These are phyloP conservation scores for Ophiostoma ulmi DNA, from an alignment of 2,329 filamentous ascomycete species.

Conservation along the genomic window DNA sequence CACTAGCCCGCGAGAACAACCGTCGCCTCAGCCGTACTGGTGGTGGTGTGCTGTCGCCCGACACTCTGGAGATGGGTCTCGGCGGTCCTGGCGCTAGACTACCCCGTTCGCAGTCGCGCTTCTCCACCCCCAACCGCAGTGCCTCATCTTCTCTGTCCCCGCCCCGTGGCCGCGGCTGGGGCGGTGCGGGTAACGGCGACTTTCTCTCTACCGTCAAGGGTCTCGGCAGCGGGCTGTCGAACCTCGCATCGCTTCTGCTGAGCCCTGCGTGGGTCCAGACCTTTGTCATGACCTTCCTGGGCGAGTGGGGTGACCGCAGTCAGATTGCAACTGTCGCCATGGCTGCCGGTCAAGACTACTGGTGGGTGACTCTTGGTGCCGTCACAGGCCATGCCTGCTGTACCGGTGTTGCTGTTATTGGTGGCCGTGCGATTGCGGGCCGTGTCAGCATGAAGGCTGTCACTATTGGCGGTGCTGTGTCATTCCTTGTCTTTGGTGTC, in stretches of 20 bases:
- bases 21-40: constrained; percentile 54
- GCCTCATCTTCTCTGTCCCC: constrained; percentile 75
- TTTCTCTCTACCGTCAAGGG: constrained; percentile 50
- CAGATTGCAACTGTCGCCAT: constrained; percentile 99
- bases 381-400: constrained; percentile 82
- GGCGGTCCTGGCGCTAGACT: constrained; percentile 50
- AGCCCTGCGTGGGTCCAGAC: constrained; percentile 98
- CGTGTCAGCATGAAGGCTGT: constrained; percentile 93
- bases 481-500: constrained; percentile 85
- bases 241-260: constrained; percentile 79
- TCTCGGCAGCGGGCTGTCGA: constrained; percentile 63
- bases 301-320: constrained; percentile 95
- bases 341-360: constrained; percentile 97
- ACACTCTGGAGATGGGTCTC: constrained; percentile 75
- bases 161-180: constrained; percentile 49
- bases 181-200: constrained; percentile 37
- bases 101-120: constrained; percentile 66
- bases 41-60: constrained; percentile 56
- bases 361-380: constrained; percentile 93
- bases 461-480: constrained; percentile 82
- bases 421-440: constrained; percentile 86
- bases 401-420: constrained; percentile 85
- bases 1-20: constrained; percentile 58
- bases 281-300: constrained; percentile 97
- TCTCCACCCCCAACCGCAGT: constrained; percentile 75